phyloP scores from a whole-genome alignment of 2,329 filamentous ascomycete genomes.

The Penicillium verrucosum region DNA sequence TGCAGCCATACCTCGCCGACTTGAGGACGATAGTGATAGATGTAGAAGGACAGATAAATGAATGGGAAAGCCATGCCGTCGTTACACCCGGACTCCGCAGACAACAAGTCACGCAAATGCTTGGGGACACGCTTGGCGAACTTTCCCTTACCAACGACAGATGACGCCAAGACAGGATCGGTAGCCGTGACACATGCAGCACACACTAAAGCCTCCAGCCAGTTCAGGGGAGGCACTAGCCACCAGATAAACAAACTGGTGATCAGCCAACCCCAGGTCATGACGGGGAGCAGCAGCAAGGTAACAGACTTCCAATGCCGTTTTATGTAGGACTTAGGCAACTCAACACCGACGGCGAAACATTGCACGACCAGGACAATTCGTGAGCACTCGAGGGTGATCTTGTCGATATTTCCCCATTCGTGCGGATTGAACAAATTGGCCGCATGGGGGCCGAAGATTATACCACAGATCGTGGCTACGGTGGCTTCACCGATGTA shows the following conservation, averaged over 20 bases:
- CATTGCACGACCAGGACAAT: slow-evolving; percentile 71
- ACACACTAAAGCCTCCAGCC: slow-evolving; percentile 83
- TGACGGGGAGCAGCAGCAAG: slow-evolving; percentile 86
- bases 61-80: slow-evolving; percentile 99
- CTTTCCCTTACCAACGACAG: slow-evolving; percentile 97
- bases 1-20: slow-evolving; percentile 70
- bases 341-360: slow-evolving; percentile 69
- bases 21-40: slow-evolving; percentile 74
- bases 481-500: slow-evolving; percentile 99
- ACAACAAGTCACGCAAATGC: slow-evolving; percentile 91
- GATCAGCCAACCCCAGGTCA: slow-evolving; percentile 83
- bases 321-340: slow-evolving; percentile 84
- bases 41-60: slow-evolving; percentile 85
- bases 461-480: slow-evolving; percentile 67
- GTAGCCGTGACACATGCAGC: slow-evolving; percentile 96
- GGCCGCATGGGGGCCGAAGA: slow-evolving; percentile 66
- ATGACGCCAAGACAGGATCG: slow-evolving; percentile 93
- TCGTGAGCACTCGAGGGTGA: slow-evolving; percentile 68
- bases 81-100: slow-evolving; percentile 96
- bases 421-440: slow-evolving; percentile 58
- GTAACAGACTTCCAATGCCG: slow-evolving; percentile 92
- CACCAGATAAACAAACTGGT: slow-evolving; percentile 95
- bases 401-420: slow-evolving; percentile 66
- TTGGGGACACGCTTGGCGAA: slow-evolving; percentile 97
- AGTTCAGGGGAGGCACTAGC: slow-evolving; percentile 73